Evolutionary conservation across 2,329 filamentous ascomycete species (phyloP), one percentile per base, ranked within the genome.

Genomic region (Herpotrichia juniperi): DNA sequence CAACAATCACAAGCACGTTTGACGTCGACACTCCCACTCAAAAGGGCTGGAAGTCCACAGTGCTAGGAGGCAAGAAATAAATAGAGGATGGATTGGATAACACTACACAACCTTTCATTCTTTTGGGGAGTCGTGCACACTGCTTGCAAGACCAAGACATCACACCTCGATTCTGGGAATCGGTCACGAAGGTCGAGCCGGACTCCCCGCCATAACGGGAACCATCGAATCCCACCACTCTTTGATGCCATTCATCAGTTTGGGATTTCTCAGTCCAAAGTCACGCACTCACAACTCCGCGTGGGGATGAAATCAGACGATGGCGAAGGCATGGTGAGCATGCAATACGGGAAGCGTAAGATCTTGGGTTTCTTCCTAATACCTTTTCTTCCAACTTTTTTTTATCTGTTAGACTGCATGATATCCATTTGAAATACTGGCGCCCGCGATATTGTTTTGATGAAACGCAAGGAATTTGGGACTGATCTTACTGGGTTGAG

Each of bases 1-100:
- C 69, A 5, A 73, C 68, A 1, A 74, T 74, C 24, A 65, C 70
- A 7, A 74, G 71, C 54, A 61, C 56, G 2, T 67, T 68, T 40
- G 63, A 66, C 35, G 56, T 67, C 10, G 65, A 68, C 22, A 67
- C 65, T 28, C 61, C 62, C 2, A 54, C 54, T 7, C 49, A 51
- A 4, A 64, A 61, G 49, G 53, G 55, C 35, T 57, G 57, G 55
- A 60, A 60, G 34, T 8, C 53, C 7, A 21, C 48, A 12, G 24
- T 51, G 7, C 42, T 52, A 7, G 53, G 53, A 26, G 46, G 39
- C 12, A 56, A 52, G 35, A 52, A 52, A 35, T 52, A 52, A 34
- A 16, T 19, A 24, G 9, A 9, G 40, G 4, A 10, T 24, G 5
- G 21, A 14, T 14, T 28, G 19, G 24, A n/a, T 22, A 9, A 26